Conservation (phyloP, 768 basidiomycete genomes). For the Cystoderma amianthinum region DNA sequence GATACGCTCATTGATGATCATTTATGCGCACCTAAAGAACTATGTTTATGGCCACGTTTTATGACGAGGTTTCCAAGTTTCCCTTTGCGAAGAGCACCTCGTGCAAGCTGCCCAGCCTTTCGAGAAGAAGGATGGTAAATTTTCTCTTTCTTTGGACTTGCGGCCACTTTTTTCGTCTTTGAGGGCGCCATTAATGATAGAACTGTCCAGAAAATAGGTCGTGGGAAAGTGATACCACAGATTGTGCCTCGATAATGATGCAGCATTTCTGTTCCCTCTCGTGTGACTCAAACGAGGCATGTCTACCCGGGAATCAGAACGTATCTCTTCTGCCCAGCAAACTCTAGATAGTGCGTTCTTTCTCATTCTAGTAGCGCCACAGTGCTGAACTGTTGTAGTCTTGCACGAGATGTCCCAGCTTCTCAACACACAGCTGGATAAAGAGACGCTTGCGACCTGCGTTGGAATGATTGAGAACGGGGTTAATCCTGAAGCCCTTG, state of each 20-base stretch:
- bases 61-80: constrained; percentile 52
- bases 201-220: too few relatives aligned
- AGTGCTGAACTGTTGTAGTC: constrained; percentile 33
- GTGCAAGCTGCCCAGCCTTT: constrained; percentile 71
- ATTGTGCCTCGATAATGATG: too few relatives aligned
- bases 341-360: constrained; percentile 59
- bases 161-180: constrained; percentile 23
- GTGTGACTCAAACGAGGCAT: too few relatives aligned
- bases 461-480: constrained; percentile 90
- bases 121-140: constrained; percentile 78
- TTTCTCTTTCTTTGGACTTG: constrained; percentile 59
- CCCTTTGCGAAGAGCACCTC: constrained; percentile 60
- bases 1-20: neutral
- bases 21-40: constrained; percentile 37
- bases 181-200: constrained; percentile 31
- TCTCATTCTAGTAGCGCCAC: neutral
- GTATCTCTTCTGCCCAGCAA: constrained; percentile 57
- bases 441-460: constrained; percentile 88
- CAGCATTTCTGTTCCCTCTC: too few relatives aligned
- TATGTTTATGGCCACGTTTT: constrained; percentile 52
- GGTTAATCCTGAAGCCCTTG: constrained; percentile 87
- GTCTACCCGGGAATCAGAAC: constrained; percentile 52
- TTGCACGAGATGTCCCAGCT: constrained; percentile 85
- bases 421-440: constrained; percentile 82
- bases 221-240: constrained; percentile 17